Evolutionary conservation across 139 green algal genomes (phyloP).

Genomic region (Picochlorum costavermella): DNA sequence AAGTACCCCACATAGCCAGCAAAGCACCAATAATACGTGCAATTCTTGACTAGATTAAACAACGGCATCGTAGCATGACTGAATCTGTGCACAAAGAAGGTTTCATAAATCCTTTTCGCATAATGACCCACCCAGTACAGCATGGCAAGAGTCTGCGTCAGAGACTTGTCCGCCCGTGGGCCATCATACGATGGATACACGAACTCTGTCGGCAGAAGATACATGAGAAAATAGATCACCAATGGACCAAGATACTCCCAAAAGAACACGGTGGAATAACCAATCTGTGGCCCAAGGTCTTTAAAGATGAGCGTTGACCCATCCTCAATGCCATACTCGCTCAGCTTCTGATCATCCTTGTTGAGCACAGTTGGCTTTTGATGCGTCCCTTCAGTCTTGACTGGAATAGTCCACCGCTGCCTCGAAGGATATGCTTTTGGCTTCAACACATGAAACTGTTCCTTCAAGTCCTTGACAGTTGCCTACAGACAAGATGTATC

Average conservation of each 20-base stretch:
- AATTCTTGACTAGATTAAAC: constrained; percentile 93
- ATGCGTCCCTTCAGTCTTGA: constrained; percentile 36
- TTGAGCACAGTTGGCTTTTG: constrained; percentile 46
- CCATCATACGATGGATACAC: background rate
- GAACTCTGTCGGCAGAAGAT: constrained; percentile 50
- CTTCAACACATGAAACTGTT: constrained; percentile 48
- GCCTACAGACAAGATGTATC: constrained; percentile 37
- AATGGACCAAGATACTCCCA: constrained; percentile 96
- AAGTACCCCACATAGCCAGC: constrained; percentile 91
- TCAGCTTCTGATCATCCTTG: constrained; percentile 46
- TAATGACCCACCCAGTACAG: constrained; percentile 94
- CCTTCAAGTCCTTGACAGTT: constrained; percentile 71
- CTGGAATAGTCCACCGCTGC: constrained; percentile 67
- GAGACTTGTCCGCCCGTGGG: constrained; percentile 6
- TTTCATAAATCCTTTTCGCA: constrained; percentile 91
- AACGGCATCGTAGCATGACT: constrained; percentile 94
- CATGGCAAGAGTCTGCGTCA: constrained; percentile 71
- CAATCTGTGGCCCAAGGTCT: constrained; percentile 89
- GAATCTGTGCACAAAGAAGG: constrained; percentile 90
- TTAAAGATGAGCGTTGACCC: constrained; percentile 74
- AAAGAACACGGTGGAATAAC: constrained; percentile 93
- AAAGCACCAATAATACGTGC: constrained; percentile 90
- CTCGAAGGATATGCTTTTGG: constrained; percentile 50
- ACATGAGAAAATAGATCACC: constrained; percentile 89
- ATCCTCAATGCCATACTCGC: constrained; percentile 52